Percentiles rank a stretch among this genome's conserved stretches.
These are phyloP conservation scores for Mycena galopus DNA, from an alignment of 768 basidiomycete genomes.

Conservation along the genomic window DNA sequence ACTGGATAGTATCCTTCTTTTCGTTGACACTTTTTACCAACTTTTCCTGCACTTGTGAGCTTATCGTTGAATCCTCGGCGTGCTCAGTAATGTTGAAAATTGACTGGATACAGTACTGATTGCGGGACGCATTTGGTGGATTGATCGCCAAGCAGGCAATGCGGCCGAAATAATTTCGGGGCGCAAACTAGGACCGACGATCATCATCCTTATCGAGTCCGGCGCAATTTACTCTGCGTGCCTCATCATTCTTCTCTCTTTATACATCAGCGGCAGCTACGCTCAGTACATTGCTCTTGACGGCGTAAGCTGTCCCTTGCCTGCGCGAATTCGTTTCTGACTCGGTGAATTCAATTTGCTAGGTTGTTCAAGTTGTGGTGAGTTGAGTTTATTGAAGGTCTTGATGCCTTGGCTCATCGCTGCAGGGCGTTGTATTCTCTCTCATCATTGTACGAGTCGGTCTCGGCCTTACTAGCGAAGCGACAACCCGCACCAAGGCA, in stretches of 20 bases:
- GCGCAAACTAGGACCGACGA: constrained; percentile 40
- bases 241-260: constrained; percentile 47
- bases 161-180: not conserved
- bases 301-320: constrained; percentile 43
- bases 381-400: constrained; percentile 21
- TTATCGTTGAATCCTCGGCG: not conserved
- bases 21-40: constrained; percentile 53
- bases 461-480: constrained; percentile 46
- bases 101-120: constrained; percentile 43
- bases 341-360: not conserved
- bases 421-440: constrained; percentile 52
- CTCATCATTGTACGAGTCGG: constrained; percentile 57
- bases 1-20: constrained; percentile 57
- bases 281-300: constrained; percentile 53
- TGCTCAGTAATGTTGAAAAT: constrained; percentile 16
- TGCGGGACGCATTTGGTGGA: constrained; percentile 40
- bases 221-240: constrained; percentile 53
- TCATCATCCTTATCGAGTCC: constrained; percentile 53
- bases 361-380: constrained; percentile 43
- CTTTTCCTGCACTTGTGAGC: constrained; percentile 51
- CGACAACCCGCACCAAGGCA: not conserved
- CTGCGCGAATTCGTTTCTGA: constrained; percentile 1
- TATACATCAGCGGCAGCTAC: constrained; percentile 47
- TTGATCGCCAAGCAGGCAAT: not conserved
- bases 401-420: not conserved